phyloP scores from a whole-genome alignment of 768 basidiomycete genomes.

The Leccinum rimulosum region DNA sequence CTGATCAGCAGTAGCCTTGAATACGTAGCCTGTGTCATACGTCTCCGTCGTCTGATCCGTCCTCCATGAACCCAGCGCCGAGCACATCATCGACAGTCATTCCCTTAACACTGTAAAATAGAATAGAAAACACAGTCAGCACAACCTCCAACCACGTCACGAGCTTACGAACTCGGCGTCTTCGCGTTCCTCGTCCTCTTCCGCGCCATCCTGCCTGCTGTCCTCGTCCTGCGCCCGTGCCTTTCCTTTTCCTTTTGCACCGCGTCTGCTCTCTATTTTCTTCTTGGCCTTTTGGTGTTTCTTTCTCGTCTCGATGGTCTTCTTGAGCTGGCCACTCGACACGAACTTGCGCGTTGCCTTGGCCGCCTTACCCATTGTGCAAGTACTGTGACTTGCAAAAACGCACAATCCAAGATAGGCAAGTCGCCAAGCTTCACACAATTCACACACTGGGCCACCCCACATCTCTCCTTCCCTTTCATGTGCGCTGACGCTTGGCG shows the following conservation, averaged over 20 bases:
- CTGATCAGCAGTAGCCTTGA: constrained; percentile 1
- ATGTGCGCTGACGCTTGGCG: no score
- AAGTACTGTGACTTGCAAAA: not conserved
- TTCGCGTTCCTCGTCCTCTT: constrained; percentile 1
- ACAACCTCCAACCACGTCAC: not conserved
- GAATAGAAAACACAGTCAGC: not conserved
- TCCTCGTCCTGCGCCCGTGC: constrained; percentile 27
- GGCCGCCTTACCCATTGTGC: constrained; percentile 55
- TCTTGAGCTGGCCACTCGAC: constrained; percentile 83
- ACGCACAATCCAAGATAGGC: constrained; percentile 12
- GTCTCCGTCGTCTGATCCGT: constrained; percentile 46
- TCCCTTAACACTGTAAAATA: constrained; percentile 24
- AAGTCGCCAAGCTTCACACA: constrained; percentile 1
- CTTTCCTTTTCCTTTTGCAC: constrained; percentile 33
- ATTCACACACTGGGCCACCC: no score
- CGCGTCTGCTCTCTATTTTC: constrained; percentile 62
- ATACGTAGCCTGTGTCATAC: constrained; percentile 23
- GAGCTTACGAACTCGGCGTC: constrained; percentile 12
- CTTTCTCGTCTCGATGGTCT: constrained; percentile 78
- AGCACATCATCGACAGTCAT: constrained; percentile 81
- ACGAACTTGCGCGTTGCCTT: constrained; percentile 81
- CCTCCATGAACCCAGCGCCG: constrained; percentile 69
- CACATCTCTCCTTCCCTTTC: no score
- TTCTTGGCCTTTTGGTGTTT: constrained; percentile 77
- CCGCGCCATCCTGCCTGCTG: constrained; percentile 26